Evolutionary conservation across 202 grass and related monocot genomes (phyloP).

Genomic region (Setaria italica): DNA sequence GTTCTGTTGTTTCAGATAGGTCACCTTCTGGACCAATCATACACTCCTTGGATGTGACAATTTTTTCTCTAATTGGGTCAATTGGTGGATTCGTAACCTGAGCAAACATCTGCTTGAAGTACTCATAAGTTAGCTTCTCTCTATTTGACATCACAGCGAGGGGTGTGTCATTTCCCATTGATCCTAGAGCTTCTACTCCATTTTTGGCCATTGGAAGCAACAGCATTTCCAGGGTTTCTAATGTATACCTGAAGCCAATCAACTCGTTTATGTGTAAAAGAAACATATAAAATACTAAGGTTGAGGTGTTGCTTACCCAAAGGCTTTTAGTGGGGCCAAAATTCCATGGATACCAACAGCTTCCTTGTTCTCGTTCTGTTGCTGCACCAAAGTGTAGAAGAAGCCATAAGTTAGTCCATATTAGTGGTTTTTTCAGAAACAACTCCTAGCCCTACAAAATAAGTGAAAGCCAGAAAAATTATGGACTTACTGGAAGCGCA

Average conservation of each 20-base stretch:
- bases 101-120: constrained; percentile 96
- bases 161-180: constrained; percentile 90
- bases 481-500: constrained; percentile 59
- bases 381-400: constrained; percentile 37
- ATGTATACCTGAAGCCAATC: constrained; percentile 68
- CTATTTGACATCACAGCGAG: constrained; percentile 87
- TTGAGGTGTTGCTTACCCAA: constrained; percentile 58
- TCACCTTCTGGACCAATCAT: constrained; percentile 93
- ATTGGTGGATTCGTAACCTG: constrained; percentile 95
- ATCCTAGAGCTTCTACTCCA: constrained; percentile 73
- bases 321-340: constrained; percentile 77
- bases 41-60: constrained; percentile 91
- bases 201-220: constrained; percentile 82
- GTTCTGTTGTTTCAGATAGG: constrained; percentile 84
- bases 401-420: constrained; percentile 2
- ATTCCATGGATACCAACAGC: constrained; percentile 60
- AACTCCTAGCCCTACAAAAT: constrained; percentile 36
- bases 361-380: constrained; percentile 46
- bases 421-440: background rate
- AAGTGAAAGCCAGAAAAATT: background rate
- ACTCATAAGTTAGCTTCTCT: constrained; percentile 74
- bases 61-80: constrained; percentile 85
- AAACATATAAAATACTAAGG: background rate
- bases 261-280: constrained; percentile 1
- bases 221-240: constrained; percentile 82